Evolutionary conservation across 1,139 yeast genomes (phyloP).

Genomic region (Meyerozyma sp.): DNA sequence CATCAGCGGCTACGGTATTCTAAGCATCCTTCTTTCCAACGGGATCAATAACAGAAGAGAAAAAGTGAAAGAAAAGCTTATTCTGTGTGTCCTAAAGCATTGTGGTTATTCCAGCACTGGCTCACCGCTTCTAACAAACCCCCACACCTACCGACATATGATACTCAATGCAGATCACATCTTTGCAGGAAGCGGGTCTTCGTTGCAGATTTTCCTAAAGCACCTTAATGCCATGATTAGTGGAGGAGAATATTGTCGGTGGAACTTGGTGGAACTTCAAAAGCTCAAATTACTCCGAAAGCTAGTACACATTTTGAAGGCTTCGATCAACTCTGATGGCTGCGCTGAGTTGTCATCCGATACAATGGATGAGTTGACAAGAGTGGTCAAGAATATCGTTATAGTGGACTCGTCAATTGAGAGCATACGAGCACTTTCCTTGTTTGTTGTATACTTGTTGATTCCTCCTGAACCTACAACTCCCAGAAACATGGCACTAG

Average conservation of each 20-base stretch:
- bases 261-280: conserved; percentile 46
- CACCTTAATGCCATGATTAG: conserved; percentile 53
- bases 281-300: conserved; percentile 51
- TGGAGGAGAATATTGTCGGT: conserved; percentile 43
- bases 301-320: conserved; percentile 48
- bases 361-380: conserved; percentile 12
- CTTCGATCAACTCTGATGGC: conserved; percentile 10
- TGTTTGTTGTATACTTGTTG: conserved; percentile 33
- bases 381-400: conserved; percentile 19
- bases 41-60: neutral
- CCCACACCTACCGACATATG: neutral
- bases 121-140: neutral
- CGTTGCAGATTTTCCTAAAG: conserved; percentile 42
- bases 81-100: neutral
- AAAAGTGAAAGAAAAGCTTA: neutral
- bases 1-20: conserved; percentile 36
- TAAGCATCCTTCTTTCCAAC: conserved; percentile 19
- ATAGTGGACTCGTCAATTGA: conserved; percentile 34
- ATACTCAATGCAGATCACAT: conserved; percentile 6
- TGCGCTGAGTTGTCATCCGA: conserved; percentile 5
- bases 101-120: neutral
- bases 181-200: conserved; percentile 31
- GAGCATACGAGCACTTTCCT: conserved; percentile 28
- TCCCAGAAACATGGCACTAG: neutral
- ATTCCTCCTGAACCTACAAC: conserved; percentile 10